Conservation (phyloP, 768 basidiomycete genomes). For the Holtermannia corniformis region DNA sequence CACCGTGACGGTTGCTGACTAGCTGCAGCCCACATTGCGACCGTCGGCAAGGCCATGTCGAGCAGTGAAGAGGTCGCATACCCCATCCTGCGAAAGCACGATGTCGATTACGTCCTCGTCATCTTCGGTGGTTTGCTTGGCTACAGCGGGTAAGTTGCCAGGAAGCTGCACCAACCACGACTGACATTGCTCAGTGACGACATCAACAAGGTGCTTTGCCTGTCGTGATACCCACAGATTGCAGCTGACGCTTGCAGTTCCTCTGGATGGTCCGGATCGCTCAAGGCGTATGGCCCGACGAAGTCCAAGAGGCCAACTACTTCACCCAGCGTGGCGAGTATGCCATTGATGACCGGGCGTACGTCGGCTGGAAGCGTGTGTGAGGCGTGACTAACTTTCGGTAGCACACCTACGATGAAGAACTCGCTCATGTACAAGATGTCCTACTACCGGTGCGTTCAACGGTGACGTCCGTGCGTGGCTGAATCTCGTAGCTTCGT, state of each 20-base stretch:
- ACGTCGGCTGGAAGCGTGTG: constrained; percentile 11
- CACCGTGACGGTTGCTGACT: constrained; percentile 34
- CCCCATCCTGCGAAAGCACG: constrained; percentile 88
- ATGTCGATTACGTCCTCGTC: constrained; percentile 92
- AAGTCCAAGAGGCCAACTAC: constrained; percentile 89
- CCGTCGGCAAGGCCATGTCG: constrained; percentile 97
- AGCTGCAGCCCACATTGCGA: constrained; percentile 74
- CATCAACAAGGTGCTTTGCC: constrained; percentile 85
- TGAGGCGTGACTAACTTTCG: too few relatives aligned
- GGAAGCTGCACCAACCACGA: too few relatives aligned
- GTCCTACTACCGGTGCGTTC: constrained; percentile 76
- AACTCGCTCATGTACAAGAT: constrained; percentile 99
- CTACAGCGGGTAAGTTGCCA: constrained; percentile 57
- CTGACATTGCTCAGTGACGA: constrained; percentile 59
- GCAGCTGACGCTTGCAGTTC: too few relatives aligned
- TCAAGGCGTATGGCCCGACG: constrained; percentile 96
- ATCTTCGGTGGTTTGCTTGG: constrained; percentile 96
- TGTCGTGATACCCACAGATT: too few relatives aligned
- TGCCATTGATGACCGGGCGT: constrained; percentile 73
- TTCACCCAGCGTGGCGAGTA: constrained; percentile 92
- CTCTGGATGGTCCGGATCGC: constrained; percentile 78
- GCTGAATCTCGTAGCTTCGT: constrained; percentile 52
- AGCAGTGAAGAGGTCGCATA: constrained; percentile 89
- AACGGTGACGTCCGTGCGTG: background rate
- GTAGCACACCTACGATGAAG: constrained; percentile 66